Conservation (phyloP, 768 basidiomycete genomes). For the Suillus plorans region DNA sequence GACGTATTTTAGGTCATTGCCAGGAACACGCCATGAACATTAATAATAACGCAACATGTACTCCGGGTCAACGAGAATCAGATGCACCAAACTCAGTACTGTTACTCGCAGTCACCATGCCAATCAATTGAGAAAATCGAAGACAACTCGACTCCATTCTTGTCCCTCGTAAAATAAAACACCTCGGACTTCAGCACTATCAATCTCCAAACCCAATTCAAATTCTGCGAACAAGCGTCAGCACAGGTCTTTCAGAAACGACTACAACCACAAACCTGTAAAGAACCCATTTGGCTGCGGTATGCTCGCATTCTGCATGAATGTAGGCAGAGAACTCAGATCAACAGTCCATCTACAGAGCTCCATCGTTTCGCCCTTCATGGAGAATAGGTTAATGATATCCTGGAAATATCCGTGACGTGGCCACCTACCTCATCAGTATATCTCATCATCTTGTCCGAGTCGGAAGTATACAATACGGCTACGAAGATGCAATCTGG, state of each 20-base stretch:
- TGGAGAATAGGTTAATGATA: slow-evolving; percentile 23
- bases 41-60: background rate
- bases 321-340: slow-evolving; percentile 72
- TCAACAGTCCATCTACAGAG: slow-evolving; percentile 89
- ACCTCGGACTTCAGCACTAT: slow-evolving; percentile 85
- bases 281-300: slow-evolving; percentile 69
- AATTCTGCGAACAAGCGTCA: slow-evolving; percentile 52
- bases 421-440: slow-evolving; percentile 62
- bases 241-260: background rate
- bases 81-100: background rate
- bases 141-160: slow-evolving; percentile 78
- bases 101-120: background rate
- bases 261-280: slow-evolving; percentile 51
- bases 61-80: background rate
- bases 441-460: slow-evolving; percentile 77
- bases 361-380: slow-evolving; percentile 64
- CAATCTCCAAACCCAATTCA: slow-evolving; percentile 79
- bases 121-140: slow-evolving; percentile 47
- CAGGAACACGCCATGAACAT: background rate
- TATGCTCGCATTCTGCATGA: slow-evolving; percentile 66
- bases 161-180: slow-evolving; percentile 71
- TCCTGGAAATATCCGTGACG: slow-evolving; percentile 13
- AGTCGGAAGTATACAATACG: slow-evolving; percentile 76
- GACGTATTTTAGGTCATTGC: slow-evolving; percentile 7
- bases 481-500: slow-evolving; percentile 79